Evolutionary conservation across 202 grass and related monocot species (phyloP), one percentile per base, ranked within the genome.

Genomic region (Panicum virgatum): DNA sequence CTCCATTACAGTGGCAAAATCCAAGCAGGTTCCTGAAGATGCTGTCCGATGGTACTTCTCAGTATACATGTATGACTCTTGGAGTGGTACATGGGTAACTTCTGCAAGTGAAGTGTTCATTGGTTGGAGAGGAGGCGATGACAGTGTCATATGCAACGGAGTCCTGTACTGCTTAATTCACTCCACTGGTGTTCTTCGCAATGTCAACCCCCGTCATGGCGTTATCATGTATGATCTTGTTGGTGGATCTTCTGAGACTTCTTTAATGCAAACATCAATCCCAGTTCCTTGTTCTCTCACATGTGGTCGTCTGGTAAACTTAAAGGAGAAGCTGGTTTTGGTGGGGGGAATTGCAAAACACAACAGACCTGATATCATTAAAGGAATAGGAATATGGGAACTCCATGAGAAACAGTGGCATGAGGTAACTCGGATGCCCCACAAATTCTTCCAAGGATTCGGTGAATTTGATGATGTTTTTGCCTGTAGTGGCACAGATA

Each of bases 381-480:
- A 91, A 79, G 93, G 93, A 65, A 97, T 97, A 79, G 90, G 88
- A 51, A 89, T 97, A 75, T 97, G 93, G 93, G 88, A 93, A 30
- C 90, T 97, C 53, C 9, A 78, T 19, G 79, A 88, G 40, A 89
- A 76, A 32, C 87, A 93, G 71, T 97, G 93, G 93, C 81, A 76
- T 81, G 88, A 89, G 75, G 81, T 97, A 62, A 44, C 83, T 68
- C 75, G 87, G 64, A 97, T 97, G 93, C 93, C 93, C 54, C 90
- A 97, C 78, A 97, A 83, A 40, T 91, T 69, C 83, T 97, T 97
- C 68, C 93, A 97, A 91, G 93, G 93, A 23, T 96, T 96, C 69
- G 93, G 93, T 15, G 93, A 96, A 71, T 66, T 96, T 4, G 93
- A 97, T 82, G 93, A 97, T 81, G 93, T 93, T 72, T 97, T 97